Conservation (phyloP, 2,329 filamentous ascomycete species). For the Talaromyces sp. region DNA sequence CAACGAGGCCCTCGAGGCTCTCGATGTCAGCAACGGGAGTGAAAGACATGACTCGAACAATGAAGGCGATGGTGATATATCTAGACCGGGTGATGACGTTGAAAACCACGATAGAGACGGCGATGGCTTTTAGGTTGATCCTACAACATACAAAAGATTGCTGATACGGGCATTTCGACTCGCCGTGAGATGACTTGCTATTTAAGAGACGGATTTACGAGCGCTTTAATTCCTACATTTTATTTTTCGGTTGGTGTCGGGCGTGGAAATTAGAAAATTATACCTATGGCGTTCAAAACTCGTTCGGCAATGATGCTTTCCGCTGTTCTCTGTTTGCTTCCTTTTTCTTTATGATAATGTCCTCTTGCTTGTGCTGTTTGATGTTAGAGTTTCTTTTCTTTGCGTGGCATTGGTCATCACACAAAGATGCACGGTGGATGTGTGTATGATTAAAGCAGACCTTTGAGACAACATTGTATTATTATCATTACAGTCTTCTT, state of each 20-base stretch:
- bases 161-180: background rate
- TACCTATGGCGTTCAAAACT: slow-evolving; percentile 15
- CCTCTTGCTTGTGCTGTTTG: slow-evolving; percentile 1
- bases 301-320: background rate
- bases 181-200: background rate
- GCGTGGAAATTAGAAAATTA: slow-evolving; percentile 10
- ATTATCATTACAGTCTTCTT: background rate
- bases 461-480: background rate
- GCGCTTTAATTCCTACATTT: background rate
- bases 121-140: slow-evolving; percentile 16
- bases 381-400: slow-evolving; percentile 7
- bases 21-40: slow-evolving; percentile 38
- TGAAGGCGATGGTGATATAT: slow-evolving; percentile 23
- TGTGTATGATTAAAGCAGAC: slow-evolving; percentile 4
- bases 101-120: slow-evolving; percentile 10
- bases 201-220: slow-evolving; percentile 1
- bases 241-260: slow-evolving; percentile 6
- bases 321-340: background rate
- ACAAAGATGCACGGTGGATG: background rate
- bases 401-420: background rate
- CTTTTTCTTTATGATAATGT: background rate
- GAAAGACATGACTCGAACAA: slow-evolving; percentile 31
- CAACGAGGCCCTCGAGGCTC: slow-evolving; percentile 45
- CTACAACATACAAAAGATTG: background rate
- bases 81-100: slow-evolving; percentile 6